Base-by-base conservation (phyloP, 768 basidiomycete genomes). In the Phanerochaete sordida region DNA sequence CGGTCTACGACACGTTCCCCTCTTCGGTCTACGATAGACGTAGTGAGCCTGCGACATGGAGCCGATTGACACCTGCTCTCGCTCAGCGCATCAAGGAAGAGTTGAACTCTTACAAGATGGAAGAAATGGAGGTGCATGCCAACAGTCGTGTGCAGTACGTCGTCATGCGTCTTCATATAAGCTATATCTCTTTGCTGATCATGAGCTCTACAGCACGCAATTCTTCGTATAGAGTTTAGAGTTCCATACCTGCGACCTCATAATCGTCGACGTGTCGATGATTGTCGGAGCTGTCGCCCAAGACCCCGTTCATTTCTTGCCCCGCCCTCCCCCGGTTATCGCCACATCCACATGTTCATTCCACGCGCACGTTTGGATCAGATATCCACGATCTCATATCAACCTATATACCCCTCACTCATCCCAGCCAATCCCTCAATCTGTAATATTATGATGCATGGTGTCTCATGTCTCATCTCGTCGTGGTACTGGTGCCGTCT, bases 71-170 rank as follows among this genome's bases (percentile, higher is more conserved):
- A 55, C 97, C 96, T 46, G 87, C 90, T 59, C 78, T 98, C 68
- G 96, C 96, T 43, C 93, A 98, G 79, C 83, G 89, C 67, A 98
- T 99, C 74, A 99, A 99, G 81, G 94, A 96, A 76, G 93, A 96
- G 76, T 79, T 99, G 55, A 99, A 99, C 75, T 93, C 93, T 58
- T 98, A 92, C 77, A 98, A 98, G 81, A 93, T 98, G 91, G 95
- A 96, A 75, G 95, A 98, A 78, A 98, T 99, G 96, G 93, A 95
- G 72, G 95, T 99, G 62, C 96, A 98, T 75, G 91, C 91, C 66
- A 79, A 90, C 52, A 95, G 93, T 75, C 87, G 93, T 73, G 85
- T 91, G 67, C 88, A 97, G 92, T 94, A 72, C 66, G 92, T 85
- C 19, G 19, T 21, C 43, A 51, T 57, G 13, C 33, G 54, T 47